A percentile compares a stretch with the other conserved stretches of the same genome.
Evolutionary conservation across 176 grass and related monocot species (phyloP).

Genomic region (Aegilops umbellulata): DNA sequence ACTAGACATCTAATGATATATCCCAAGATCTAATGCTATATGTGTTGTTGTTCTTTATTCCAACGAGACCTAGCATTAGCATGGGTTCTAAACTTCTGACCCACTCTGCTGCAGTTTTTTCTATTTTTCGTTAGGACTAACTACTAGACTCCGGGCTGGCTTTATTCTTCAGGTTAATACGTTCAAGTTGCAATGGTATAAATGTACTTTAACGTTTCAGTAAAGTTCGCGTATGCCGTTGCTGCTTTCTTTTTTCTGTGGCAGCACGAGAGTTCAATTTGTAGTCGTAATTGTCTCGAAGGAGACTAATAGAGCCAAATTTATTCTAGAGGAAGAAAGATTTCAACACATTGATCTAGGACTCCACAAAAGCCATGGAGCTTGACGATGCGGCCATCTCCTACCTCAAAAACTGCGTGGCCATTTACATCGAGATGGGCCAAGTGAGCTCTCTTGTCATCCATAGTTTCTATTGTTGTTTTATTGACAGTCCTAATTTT

Average conservation of each 20-base stretch:
- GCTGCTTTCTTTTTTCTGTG: too few species aligned
- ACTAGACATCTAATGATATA: neutral
- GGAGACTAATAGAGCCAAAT: too few species aligned
- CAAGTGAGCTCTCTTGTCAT: slow-evolving; percentile 40
- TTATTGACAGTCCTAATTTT: neutral
- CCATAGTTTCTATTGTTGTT: neutral
- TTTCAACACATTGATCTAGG: slow-evolving; percentile 73
- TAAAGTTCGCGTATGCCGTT: too few species aligned
- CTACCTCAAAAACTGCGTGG: slow-evolving; percentile 78
- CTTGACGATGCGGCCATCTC: slow-evolving; percentile 52
- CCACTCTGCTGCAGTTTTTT: too few species aligned
- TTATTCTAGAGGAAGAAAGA: slow-evolving; percentile 84
- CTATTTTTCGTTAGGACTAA: too few species aligned
- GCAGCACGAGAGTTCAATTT: too few species aligned
- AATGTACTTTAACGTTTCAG: too few species aligned
- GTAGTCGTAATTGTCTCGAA: too few species aligned
- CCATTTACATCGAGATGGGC: slow-evolving; percentile 92
- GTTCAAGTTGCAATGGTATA: too few species aligned
- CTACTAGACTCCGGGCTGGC: too few species aligned
- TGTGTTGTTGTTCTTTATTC: neutral
- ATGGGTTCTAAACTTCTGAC: too few species aligned
- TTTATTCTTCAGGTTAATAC: too few species aligned
- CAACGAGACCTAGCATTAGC: neutral
- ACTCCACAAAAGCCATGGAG: slow-evolving; percentile 76
- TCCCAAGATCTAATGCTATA: neutral